phyloP scores from a whole-genome alignment of 768 basidiomycete genomes.

The Boletellus ananiceps region DNA sequence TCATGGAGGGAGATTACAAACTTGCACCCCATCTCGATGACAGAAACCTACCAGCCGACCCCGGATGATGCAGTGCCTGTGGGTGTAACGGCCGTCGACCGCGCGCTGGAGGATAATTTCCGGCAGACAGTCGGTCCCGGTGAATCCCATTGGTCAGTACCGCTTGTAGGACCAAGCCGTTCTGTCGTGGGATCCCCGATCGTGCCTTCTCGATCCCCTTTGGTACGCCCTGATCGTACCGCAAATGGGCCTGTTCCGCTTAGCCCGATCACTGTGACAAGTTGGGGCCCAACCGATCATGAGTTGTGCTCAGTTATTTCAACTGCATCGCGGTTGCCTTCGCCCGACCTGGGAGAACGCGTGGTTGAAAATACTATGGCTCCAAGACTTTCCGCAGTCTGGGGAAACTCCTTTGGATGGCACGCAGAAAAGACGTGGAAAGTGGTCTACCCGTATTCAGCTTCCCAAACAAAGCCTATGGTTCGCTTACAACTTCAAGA shows the following conservation, averaged over 20 bases:
- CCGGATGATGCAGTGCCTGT: constrained; percentile 11
- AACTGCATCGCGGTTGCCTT: constrained; percentile 38
- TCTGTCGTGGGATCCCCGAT: constrained; percentile 37
- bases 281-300: constrained; percentile 49
- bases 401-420: constrained; percentile 26
- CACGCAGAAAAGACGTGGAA: constrained; percentile 18
- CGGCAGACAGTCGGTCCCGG: constrained; percentile 38
- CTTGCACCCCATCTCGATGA: constrained; percentile 44
- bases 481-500: constrained; percentile 7
- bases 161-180: constrained; percentile 55
- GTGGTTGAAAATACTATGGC: constrained; percentile 25
- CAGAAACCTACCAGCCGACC: constrained; percentile 27
- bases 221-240: constrained; percentile 52
- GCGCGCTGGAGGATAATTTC: constrained; percentile 11
- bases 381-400: constrained; percentile 9
- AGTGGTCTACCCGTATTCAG: constrained; percentile 17
- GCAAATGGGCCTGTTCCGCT: constrained; percentile 50
- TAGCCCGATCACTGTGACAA: constrained; percentile 40
- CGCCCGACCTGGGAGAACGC: constrained; percentile 57
- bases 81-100: constrained; percentile 17
- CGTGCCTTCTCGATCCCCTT: constrained; percentile 41
- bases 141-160: constrained; percentile 63
- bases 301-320: constrained; percentile 32
- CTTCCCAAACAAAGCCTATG: background rate
- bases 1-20: constrained; percentile 63